These are phyloP conservation scores for Eimeria tenella DNA, from an alignment of 169 alveolate genomes.

Conservation along the genomic window DNA sequence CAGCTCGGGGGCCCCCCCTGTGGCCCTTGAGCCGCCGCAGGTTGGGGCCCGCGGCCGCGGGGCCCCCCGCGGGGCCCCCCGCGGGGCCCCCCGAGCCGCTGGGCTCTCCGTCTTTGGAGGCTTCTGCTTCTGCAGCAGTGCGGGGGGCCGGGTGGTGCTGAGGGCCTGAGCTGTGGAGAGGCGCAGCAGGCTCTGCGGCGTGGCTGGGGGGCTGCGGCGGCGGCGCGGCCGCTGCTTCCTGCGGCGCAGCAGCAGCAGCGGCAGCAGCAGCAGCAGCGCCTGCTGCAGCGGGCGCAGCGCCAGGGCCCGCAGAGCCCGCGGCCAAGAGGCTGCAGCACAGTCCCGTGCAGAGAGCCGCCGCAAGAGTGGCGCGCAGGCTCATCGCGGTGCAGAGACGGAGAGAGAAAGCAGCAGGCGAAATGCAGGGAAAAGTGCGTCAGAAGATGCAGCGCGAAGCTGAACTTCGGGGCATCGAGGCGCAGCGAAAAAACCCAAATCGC, in stretches of 20 bases:
- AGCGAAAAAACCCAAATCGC: not conserved
- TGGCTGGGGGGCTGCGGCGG: not conserved
- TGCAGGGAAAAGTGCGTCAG: conserved; percentile 1
- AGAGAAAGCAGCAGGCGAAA: not conserved
- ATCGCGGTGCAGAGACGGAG: conserved; percentile 38
- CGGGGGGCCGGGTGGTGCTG: no score
- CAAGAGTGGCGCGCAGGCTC: conserved; percentile 35
- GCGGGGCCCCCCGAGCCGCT: not conserved
- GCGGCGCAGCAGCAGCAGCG: not conserved
- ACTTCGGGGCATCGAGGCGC: conserved; percentile 32
- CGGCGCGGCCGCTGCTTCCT: not conserved
- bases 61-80: not conserved
- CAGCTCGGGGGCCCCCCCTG: not conserved
- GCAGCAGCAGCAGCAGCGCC: conserved; percentile 5
- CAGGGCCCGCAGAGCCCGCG: conserved; percentile 6
- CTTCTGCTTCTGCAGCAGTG: no score
- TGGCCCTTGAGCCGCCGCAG: conserved; percentile 44
- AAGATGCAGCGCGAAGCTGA: not conserved
- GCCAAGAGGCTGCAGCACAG: conserved; percentile 63
- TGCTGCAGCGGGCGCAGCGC: not conserved
- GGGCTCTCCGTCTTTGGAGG: not conserved
- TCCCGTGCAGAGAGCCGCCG: conserved; percentile 44
- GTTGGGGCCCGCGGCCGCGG: conserved; percentile 1
- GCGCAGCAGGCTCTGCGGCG: no score
- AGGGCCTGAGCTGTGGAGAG: no score